Evolutionary conservation across 2,329 filamentous ascomycete species (phyloP).

Genomic region (Hypoxylon sp.): DNA sequence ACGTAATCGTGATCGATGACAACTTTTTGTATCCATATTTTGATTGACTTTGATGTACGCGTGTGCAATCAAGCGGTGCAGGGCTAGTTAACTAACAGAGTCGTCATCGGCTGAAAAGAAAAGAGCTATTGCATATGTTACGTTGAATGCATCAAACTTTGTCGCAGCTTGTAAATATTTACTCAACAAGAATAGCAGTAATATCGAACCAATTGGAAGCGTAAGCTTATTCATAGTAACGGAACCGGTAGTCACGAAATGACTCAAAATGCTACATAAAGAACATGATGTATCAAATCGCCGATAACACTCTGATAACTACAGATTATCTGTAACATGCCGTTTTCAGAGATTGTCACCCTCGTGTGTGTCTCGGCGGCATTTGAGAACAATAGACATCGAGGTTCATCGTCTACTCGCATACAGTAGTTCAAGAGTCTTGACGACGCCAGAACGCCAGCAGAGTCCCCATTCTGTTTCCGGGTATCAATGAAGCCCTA

Average conservation of each 20-base stretch:
- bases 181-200: slow-evolving; percentile 1
- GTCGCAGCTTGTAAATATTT: slow-evolving; percentile 22
- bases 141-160: slow-evolving; percentile 14
- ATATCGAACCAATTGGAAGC: slow-evolving; percentile 5
- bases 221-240: background rate
- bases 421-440: slow-evolving; percentile 11
- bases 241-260: slow-evolving; percentile 16
- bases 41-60: slow-evolving; percentile 10
- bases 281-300: slow-evolving; percentile 20
- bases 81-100: background rate
- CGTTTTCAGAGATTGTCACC: slow-evolving; percentile 16
- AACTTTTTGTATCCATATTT: slow-evolving; percentile 13
- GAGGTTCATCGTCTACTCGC: slow-evolving; percentile 3
- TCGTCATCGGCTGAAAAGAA: slow-evolving; percentile 6
- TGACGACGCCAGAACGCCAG: slow-evolving; percentile 9
- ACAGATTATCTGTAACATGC: slow-evolving; percentile 25
- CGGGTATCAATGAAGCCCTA: slow-evolving; percentile 3
- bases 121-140: slow-evolving; percentile 7
- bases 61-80: slow-evolving; percentile 7
- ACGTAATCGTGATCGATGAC: slow-evolving; percentile 29
- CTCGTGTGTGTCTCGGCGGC: slow-evolving; percentile 20
- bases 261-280: slow-evolving; percentile 13
- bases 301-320: slow-evolving; percentile 9
- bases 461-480: slow-evolving; percentile 17
- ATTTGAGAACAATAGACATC: slow-evolving; percentile 8